These are phyloP conservation scores for Tulasnella sp. DNA, from an alignment of 768 basidiomycete genomes.

Conservation along the genomic window DNA sequence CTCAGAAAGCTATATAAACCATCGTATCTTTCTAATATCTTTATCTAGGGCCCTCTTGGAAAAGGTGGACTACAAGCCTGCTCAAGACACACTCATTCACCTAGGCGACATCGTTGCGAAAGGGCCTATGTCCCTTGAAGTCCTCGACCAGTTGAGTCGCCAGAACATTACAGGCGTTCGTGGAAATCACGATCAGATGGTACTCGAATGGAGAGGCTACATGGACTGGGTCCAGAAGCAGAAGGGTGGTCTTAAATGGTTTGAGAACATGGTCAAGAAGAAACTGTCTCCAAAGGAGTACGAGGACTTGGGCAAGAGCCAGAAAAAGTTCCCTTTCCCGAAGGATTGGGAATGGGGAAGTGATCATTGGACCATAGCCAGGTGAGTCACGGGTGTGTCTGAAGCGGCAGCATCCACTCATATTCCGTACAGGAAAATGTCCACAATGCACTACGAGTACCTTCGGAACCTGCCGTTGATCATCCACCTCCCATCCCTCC, in stretches of 20 bases:
- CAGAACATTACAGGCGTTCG: conserved; percentile 68
- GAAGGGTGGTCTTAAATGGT: conserved; percentile 44
- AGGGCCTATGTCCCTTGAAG: conserved; percentile 49
- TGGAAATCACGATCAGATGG: conserved; percentile 88
- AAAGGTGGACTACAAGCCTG: conserved; percentile 47
- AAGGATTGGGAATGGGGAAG: conserved; percentile 61
- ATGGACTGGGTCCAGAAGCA: conserved; percentile 57
- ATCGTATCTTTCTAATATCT: conserved; percentile 11
- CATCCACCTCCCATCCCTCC: conserved; percentile 62
- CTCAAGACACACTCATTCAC: conserved; percentile 61
- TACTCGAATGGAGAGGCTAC: conserved; percentile 86
- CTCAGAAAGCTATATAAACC: neutral
- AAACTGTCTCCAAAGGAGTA: conserved; percentile 25
- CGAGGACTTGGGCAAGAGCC: conserved; percentile 24
- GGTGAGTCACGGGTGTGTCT: conserved; percentile 26
- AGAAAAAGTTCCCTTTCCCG: conserved; percentile 38
- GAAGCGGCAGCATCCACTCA: conserved; percentile 3
- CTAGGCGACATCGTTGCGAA: conserved; percentile 76
- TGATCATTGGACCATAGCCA: conserved; percentile 69
- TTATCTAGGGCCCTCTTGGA: conserved; percentile 47
- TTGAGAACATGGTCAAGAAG: conserved; percentile 29
- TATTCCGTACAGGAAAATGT: conserved; percentile 36
- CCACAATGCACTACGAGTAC: conserved; percentile 54
- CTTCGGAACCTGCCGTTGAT: conserved; percentile 60
- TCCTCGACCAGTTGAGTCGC: conserved; percentile 52